phyloP scores from a whole-genome alignment of 164 flowering plant genomes.

The Umbellularia californica region DNA sequence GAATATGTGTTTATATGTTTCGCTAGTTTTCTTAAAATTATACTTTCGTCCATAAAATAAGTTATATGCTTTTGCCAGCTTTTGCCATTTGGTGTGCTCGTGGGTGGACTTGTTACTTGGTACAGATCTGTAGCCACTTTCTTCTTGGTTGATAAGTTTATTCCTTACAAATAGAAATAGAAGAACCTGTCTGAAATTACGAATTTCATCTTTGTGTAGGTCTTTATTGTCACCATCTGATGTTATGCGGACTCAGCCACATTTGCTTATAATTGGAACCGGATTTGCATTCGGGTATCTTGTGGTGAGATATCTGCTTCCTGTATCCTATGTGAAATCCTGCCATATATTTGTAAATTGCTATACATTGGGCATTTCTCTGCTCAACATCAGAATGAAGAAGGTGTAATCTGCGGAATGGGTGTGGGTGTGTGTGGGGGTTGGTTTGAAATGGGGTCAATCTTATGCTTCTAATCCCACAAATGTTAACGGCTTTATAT shows the following conservation, averaged over 20 bases:
- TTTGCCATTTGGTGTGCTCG: slow-evolving; percentile 68
- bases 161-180: not conserved
- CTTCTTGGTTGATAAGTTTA: not conserved
- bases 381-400: not conserved
- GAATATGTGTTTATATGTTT: not conserved
- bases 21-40: not conserved
- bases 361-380: not conserved
- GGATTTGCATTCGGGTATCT: slow-evolving; percentile 96
- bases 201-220: slow-evolving; percentile 42
- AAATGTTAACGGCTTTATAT: too few species aligned
- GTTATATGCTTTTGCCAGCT: slow-evolving; percentile 50
- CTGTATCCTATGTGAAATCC: not conserved
- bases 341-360: not conserved
- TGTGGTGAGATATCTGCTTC: slow-evolving; percentile 59
- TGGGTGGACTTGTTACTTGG: slow-evolving; percentile 80
- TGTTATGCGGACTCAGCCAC: slow-evolving; percentile 67
- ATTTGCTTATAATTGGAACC: slow-evolving; percentile 76
- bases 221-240: slow-evolving; percentile 83
- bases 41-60: not conserved
- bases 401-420: too few species aligned
- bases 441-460: too few species aligned
- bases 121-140: slow-evolving; percentile 19
- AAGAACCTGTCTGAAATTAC: not conserved
- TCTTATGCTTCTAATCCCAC: too few species aligned
- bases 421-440: too few species aligned